Conservation (phyloP, 2,329 filamentous ascomycete species). For the Pseudocercospora musae region DNA sequence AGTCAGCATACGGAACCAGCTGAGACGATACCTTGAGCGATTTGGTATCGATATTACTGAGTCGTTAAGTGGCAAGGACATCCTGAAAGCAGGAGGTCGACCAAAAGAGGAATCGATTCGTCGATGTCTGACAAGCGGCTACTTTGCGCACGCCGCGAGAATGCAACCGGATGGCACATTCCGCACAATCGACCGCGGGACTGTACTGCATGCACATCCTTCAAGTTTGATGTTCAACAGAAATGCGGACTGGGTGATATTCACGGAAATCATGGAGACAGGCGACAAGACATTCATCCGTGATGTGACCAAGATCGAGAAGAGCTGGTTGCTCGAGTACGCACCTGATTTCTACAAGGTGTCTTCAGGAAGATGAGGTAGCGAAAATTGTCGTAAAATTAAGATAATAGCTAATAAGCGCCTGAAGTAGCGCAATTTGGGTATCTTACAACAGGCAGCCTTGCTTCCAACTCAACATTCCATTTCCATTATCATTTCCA, state of each 20-base stretch:
- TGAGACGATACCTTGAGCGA: slow-evolving; percentile 81
- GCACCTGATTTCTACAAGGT: slow-evolving; percentile 71
- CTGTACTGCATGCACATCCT: slow-evolving; percentile 80
- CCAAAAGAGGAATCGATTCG: slow-evolving; percentile 69
- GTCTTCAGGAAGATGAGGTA: background rate
- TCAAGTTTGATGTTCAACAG: slow-evolving; percentile 93
- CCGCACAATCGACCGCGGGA: slow-evolving; percentile 75
- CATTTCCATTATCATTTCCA: background rate
- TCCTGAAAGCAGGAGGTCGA: slow-evolving; percentile 40
- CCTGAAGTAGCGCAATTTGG: slow-evolving; percentile 34
- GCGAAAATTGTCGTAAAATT: background rate
- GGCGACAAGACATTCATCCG: slow-evolving; percentile 84
- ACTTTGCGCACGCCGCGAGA: slow-evolving; percentile 86
- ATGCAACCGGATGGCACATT: slow-evolving; percentile 95
- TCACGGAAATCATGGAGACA: slow-evolving; percentile 89
- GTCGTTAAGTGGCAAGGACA: slow-evolving; percentile 44
- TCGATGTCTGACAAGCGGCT: slow-evolving; percentile 81
- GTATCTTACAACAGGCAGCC: slow-evolving; percentile 1
- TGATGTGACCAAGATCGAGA: slow-evolving; percentile 91
- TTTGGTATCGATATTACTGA: slow-evolving; percentile 73
- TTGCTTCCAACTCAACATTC: background rate
- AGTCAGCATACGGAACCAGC: slow-evolving; percentile 79
- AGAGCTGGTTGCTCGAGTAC: slow-evolving; percentile 86
- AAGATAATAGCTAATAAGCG: slow-evolving; percentile 31
- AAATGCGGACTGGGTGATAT: slow-evolving; percentile 94